These are phyloP conservation scores for Ogataea corticis DNA, from an alignment of 805 yeast species.

Conservation along the genomic window DNA sequence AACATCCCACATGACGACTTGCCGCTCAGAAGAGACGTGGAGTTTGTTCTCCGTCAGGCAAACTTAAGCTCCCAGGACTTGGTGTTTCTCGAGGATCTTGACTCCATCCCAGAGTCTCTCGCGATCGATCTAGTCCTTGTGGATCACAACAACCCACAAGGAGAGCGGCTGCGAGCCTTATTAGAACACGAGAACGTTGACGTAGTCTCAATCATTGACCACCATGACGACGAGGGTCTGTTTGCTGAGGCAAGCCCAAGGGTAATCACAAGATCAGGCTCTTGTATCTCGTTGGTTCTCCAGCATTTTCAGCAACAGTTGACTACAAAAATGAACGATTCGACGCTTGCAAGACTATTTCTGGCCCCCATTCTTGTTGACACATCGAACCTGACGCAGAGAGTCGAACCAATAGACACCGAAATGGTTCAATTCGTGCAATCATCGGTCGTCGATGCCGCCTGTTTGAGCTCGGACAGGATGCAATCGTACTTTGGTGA, in stretches of 20 bases:
- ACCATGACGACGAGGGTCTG: slow-evolving; percentile 72
- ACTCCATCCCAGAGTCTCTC: slow-evolving; percentile 11
- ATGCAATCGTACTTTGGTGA: slow-evolving; percentile 25
- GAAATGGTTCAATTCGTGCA: slow-evolving; percentile 41
- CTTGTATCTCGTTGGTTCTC: slow-evolving; percentile 77
- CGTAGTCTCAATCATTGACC: slow-evolving; percentile 75
- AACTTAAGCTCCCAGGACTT: slow-evolving; percentile 50
- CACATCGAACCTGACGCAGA: slow-evolving; percentile 64
- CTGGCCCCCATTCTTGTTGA: slow-evolving; percentile 75
- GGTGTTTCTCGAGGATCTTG: slow-evolving; percentile 68
- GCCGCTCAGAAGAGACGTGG: slow-evolving; percentile 68
- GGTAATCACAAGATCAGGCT: slow-evolving; percentile 62
- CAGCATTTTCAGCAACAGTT: slow-evolving; percentile 38
- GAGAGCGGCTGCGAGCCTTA: slow-evolving; percentile 37
- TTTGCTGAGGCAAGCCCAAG: slow-evolving; percentile 58
- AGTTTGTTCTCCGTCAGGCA: slow-evolving; percentile 47
- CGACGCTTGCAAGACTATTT: slow-evolving; percentile 37
- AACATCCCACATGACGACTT: slow-evolving; percentile 72
- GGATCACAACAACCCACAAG: slow-evolving; percentile 77
- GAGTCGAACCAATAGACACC: slow-evolving; percentile 62
- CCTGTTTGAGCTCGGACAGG: slow-evolving; percentile 20
- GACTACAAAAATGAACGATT: slow-evolving; percentile 6
- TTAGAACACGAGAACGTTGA: slow-evolving; percentile 26
- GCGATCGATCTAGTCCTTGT: slow-evolving; percentile 59
- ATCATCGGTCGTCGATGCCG: slow-evolving; percentile 3